Evolutionary conservation across 2,329 filamentous ascomycete species (phyloP), one percentile per base, ranked within the genome.

Genomic region (Pseudogymnoascus sp.): DNA sequence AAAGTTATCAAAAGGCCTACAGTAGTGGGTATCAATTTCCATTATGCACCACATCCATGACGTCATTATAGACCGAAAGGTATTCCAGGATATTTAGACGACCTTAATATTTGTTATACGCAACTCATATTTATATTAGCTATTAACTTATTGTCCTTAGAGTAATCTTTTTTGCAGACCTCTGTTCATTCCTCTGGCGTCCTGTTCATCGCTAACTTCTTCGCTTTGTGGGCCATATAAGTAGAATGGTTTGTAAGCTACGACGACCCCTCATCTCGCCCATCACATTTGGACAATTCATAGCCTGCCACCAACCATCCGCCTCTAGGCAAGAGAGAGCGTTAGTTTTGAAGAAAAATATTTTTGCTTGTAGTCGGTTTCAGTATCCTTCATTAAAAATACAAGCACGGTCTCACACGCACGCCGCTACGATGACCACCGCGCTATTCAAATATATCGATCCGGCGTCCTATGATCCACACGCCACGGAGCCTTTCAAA

Each of bases 391-490:
- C 22, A 18, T 16, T 30, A 18, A 4, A 18, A 4, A n/a, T 50
- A 30, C 3, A 7, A 50, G n/a, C 43, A 18, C 25, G 11, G n/a
- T 54, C n/a, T 30, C 6, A 12, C 18, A 11, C 43, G 3, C 9
- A 25, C 22, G 33, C n/a, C 43, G 25, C 78, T 66, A 79, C 66
- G 38, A 85, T 85, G 82, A 85, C 81, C n/a, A 82, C 79, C 18
- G 77, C 78, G 37, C 72, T 68, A 2, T 86, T 88, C 75, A 79
- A 79, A 63, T 84, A 87, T 72, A 83, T 87, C 64, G 85, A 88
- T 69, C 75, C 78, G 1, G 67, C 75, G 1, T 79, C 79, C 20
- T 78, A 79, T 64, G 74, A 74, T 65, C 43, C 43, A 30, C 25
- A 54, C 43, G 43, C 43, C n/a, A 54, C 43, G 14, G 43, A 54